A percentile compares a stretch with the other conserved stretches of the same genome.
Evolutionary conservation across 495 filamentous ascomycete genomes (phyloP).

Genomic region (Hypoxylon cercidicola): DNA sequence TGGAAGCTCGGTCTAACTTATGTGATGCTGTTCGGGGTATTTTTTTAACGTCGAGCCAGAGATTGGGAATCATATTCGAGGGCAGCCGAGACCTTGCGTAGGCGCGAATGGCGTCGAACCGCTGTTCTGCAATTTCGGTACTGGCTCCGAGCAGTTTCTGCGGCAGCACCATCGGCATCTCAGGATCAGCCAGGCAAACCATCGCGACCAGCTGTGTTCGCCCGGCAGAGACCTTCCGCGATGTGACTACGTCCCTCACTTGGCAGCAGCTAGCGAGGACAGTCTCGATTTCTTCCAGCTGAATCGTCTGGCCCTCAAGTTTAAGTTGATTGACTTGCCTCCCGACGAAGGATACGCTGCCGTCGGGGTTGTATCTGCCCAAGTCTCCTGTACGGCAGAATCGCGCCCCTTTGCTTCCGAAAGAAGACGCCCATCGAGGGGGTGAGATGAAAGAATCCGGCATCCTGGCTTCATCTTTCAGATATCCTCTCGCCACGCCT

Average conservation of each 20-base stretch:
- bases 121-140: conserved; percentile 47
- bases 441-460: conserved; percentile 58
- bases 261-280: conserved; percentile 21
- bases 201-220: conserved; percentile 38
- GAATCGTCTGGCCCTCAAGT: conserved; percentile 55
- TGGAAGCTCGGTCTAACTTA: conserved; percentile 39
- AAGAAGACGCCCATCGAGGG: conserved; percentile 57
- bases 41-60: conserved; percentile 30
- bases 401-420: conserved; percentile 38
- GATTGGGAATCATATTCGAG: conserved; percentile 40
- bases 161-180: conserved; percentile 27
- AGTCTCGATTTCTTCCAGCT: conserved; percentile 57
- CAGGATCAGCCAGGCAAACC: conserved; percentile 43
- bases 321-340: conserved; percentile 59
- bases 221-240: conserved; percentile 27
- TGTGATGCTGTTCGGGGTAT: conserved; percentile 41
- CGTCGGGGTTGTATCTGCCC: conserved; percentile 46
- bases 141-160: conserved; percentile 43
- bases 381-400: conserved; percentile 57
- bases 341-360: conserved; percentile 52
- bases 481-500: conserved; percentile 61
- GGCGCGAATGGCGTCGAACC: conserved; percentile 18
- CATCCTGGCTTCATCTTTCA: conserved; percentile 64
- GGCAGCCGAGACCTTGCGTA: conserved; percentile 35
- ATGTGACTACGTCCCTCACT: conserved; percentile 12